phyloP scores from a whole-genome alignment of 2,329 filamentous ascomycete species.

The Alternaria sp. region DNA sequence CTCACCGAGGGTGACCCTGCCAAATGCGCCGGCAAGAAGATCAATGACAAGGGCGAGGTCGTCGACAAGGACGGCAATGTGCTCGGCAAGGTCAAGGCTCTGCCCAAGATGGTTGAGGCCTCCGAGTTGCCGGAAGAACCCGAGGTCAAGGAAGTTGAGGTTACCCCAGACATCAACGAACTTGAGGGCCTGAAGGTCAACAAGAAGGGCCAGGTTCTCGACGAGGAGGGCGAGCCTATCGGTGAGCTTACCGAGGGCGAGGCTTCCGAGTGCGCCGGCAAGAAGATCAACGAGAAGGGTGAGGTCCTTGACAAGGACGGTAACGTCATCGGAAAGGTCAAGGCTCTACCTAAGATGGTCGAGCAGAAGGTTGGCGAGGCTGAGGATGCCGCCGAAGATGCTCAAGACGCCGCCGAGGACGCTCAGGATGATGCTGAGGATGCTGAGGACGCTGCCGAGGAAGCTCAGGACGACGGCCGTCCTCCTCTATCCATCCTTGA shows the following conservation, averaged over 20 bases:
- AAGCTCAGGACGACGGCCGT: constrained; percentile 46
- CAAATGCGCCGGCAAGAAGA: constrained; percentile 70
- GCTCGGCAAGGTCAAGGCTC: constrained; percentile 64
- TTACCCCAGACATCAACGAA: constrained; percentile 55
- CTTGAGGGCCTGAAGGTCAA: constrained; percentile 64
- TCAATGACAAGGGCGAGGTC: constrained; percentile 69
- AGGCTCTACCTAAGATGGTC: constrained; percentile 56
- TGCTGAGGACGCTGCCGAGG: constrained; percentile 40
- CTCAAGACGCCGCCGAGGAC: constrained; percentile 28
- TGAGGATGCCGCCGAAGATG: constrained; percentile 39
- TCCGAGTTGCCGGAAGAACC: constrained; percentile 31
- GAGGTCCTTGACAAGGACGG: constrained; percentile 70
- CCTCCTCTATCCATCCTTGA: constrained; percentile 59
- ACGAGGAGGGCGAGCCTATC: constrained; percentile 61
- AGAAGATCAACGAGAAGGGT: constrained; percentile 69
- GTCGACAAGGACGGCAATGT: constrained; percentile 69
- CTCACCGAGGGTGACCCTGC: constrained; percentile 64
- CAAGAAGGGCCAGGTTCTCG: constrained; percentile 62
- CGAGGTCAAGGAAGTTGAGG: constrained; percentile 50
- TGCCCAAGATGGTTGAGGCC: constrained; percentile 52
- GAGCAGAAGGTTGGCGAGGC: constrained; percentile 44
- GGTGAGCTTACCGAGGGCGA: constrained; percentile 64
- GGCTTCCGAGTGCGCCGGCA: constrained; percentile 66
- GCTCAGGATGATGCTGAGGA: constrained; percentile 43
- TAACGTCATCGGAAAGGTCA: constrained; percentile 67